Base-by-base conservation (phyloP, 2,329 filamentous ascomycete genomes). In the Periconia digitata region DNA sequence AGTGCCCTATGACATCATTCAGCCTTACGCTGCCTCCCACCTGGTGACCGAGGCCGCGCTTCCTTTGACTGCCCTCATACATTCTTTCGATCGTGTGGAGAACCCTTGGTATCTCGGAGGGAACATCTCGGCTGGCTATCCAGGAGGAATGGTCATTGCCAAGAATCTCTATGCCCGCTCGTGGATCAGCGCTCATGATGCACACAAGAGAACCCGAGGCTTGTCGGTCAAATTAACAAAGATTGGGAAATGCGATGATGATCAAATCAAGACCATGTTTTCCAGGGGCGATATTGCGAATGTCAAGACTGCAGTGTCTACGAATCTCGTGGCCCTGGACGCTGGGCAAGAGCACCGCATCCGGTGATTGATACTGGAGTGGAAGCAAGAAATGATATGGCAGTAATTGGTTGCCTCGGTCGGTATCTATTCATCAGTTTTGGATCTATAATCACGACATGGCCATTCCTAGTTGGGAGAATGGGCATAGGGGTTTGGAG, bases 171-270 rank as follows among this genome's bases (percentile, higher is more conserved):
- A 76, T 12, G 81, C 82, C 3, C 74, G 74, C 47, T 72, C 76
- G 1, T 87, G 85, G 85, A 75, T 87, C 17, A 78, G 78, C 46
- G 79, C 83, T 0, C 83, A 85, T 53, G 83, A 86, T 56, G 81
- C 79, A 5, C 77, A 81, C 22, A 86, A 85, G 59, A 73, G 80
- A 29, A 76, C 78, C 21, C 72, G 70, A 3, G 83, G 83, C 0
- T 60, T 82, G 42, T 77, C 76, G 3, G 80, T 77, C 4, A 75
- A 67, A 35, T 73, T 79, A 60, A 72, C 83, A 4, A 76, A 74
- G 51, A 80, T 77, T 21, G 64, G 60, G 7, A 68, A 69, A 44
- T 66, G 56, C 44, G 56, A 58, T 27, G 54, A 62, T 8, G 58
- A 65, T 16, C 56, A 69, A 38, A 62, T 70, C 37, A 59, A 62